Evolutionary conservation across 345 rosid species (phyloP), one percentile per base, ranked within the genome.

Genomic region (Populus simonii): DNA sequence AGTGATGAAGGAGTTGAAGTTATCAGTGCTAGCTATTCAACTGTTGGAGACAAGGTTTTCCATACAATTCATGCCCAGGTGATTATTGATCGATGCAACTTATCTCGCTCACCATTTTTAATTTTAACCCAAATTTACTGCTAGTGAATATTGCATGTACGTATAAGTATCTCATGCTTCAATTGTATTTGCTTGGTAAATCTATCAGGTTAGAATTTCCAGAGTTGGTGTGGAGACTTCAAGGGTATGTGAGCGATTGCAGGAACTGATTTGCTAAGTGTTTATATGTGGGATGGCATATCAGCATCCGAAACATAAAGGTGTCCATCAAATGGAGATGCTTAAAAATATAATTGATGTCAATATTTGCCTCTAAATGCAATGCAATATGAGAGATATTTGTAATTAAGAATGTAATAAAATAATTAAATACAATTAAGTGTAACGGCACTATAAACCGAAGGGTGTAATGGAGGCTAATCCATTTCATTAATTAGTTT

Each of bases 1-100:
- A 79, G 87, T 20, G 83, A 87, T 74, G 93, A 88, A 88, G 93
- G 93, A 49, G 90, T 88, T 59, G 84, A 84, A 70, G 91, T 90
- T 51, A 84, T 87, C 15, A 81, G 83, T 35, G 87, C 90, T 1
- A 87, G 79, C 80, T 86, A 79, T 75, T 80, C 85, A 22, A 81
- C 81, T 7, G 71, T 81, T 0, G 90, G 86, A 22, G 87, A 80
- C 74, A 90, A 81, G 83, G 68, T 88, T 73, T 87, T 87, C 77
- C 85, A 88, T 84, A 35, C 86, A 10, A 47, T 90, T 69, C 92
- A 90, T 75, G 92, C 94, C 57, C 85, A 85, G 90, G 92, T 87
- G 76, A 51, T 20, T 25, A n/a, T 8, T 16, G 16, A 29, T 33
- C 36, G 36, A 53, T 53, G 23, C 59, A 53, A 7, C 59, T 47